Base-by-base conservation (phyloP, 1,284 basidiomycete genomes). In the Papiliotrema terrestris region DNA sequence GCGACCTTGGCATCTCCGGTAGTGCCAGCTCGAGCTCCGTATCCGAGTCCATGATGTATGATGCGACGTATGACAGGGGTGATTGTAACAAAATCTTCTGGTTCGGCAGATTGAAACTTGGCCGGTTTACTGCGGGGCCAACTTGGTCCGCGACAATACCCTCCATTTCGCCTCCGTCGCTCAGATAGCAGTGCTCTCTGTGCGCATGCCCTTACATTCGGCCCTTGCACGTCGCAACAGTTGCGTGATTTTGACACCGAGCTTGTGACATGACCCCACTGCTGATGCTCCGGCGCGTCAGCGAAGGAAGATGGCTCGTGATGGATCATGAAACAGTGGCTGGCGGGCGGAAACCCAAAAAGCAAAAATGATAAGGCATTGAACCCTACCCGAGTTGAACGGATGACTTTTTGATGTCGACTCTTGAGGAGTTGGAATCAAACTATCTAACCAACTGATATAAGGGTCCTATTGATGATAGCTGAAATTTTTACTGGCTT, bases 361-460 rank as follows among this genome's bases (percentile, higher is more conserved):
- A 37, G 6, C 22, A 45, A 43, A 43, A 20, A 43, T 43, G 8
- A 15, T 43, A 11, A n/a, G 36, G 36, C 36, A 15, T 49, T 51
- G 54, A 55, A 39, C 25, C 54, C 43, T 36, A 52, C 54, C 54
- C 54, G 54, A 56, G 46, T 56, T 52, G 54, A 56, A 56, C 54
- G 54, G 54, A 56, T 52, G 54, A 56, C 54, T 51, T 52, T 47
- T 32, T 56, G 54, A 56, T 56, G 20, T 22, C n/a, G 22, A 20
- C 14, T 22, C 15, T 8, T 22, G 11, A 35, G 26, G 20, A 9
- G 26, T 56, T 56, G 54, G 54, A 56, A 56, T 56, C 54, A 56
- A 32, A 56, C 50, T 56, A 56, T 56, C 54, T 56, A 56, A 56
- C 54, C 54, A 56, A 56, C 54, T 56, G 54, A 56, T 56, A 56